Percentiles rank a stretch among this genome's conserved stretches.
phyloP scores from a whole-genome alignment of 345 rosid genomes.

The Arabidopsis thaliana region DNA sequence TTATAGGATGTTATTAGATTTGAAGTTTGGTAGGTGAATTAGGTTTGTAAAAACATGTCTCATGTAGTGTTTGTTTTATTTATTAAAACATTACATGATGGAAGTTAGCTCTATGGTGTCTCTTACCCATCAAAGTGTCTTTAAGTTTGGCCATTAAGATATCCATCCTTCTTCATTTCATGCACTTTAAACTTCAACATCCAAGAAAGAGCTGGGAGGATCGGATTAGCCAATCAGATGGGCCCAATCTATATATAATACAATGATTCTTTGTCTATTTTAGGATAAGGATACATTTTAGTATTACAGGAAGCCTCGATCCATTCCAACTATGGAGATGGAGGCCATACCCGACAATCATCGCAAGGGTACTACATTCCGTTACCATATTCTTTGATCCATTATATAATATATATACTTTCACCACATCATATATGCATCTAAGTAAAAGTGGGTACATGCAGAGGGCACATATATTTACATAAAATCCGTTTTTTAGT shows the following conservation, averaged over 20 bases:
- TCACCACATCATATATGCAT: conserved; percentile 22
- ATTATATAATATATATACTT: conserved; percentile 23
- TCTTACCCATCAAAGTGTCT: not conserved
- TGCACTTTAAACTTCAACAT: not conserved
- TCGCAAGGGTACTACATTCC: not conserved
- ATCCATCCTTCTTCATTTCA: not conserved
- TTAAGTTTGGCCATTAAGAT: not conserved
- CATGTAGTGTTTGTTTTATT: not conserved
- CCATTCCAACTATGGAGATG: conserved; percentile 30
- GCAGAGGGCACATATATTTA: conserved; percentile 29
- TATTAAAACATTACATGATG: not conserved
- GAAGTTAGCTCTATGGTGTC: not conserved
- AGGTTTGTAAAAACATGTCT: not conserved
- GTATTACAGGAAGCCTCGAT: conserved; percentile 19
- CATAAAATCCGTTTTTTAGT: conserved; percentile 10
- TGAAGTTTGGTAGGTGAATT: not conserved
- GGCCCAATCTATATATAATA: not conserved
- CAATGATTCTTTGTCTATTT: not conserved
- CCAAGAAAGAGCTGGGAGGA: too few relatives aligned
- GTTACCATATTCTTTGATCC: conserved; percentile 27
- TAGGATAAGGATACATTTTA: conserved; percentile 21
- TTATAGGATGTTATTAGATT: not conserved
- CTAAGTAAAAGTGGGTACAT: conserved; percentile 18
- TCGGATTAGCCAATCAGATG: too few relatives aligned
- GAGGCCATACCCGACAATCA: conserved; percentile 5